These are phyloP conservation scores for Alternaria novae-zelandiae DNA, from an alignment of 2,329 filamentous ascomycete species.

Conservation along the genomic window DNA sequence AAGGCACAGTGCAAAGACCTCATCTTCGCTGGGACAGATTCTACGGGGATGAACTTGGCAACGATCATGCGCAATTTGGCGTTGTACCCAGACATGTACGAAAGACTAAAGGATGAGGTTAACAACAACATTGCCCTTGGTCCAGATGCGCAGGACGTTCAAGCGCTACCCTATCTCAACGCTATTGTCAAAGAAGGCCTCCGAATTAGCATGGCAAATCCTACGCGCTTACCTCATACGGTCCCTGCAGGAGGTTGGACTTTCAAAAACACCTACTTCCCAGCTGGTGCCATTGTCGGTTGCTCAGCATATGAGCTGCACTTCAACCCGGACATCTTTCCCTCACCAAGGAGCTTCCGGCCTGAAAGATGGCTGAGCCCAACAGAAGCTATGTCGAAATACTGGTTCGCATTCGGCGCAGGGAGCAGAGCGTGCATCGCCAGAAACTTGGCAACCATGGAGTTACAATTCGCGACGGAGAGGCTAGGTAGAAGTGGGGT, in stretches of 20 bases:
- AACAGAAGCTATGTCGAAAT: slow-evolving; percentile 40
- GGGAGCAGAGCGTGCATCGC: slow-evolving; percentile 43
- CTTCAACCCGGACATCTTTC: slow-evolving; percentile 28
- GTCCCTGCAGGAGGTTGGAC: slow-evolving; percentile 37
- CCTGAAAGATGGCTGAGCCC: slow-evolving; percentile 45
- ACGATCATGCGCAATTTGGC: slow-evolving; percentile 28
- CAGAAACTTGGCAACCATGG: slow-evolving; percentile 38
- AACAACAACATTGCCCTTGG: slow-evolving; percentile 17
- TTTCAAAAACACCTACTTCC: slow-evolving; percentile 34
- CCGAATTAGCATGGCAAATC: slow-evolving; percentile 52
- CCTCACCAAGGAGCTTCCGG: slow-evolving; percentile 20
- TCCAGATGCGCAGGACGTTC: slow-evolving; percentile 17
- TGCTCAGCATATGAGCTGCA: slow-evolving; percentile 39
- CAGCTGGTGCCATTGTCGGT: slow-evolving; percentile 32
- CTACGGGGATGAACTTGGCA: slow-evolving; percentile 37
- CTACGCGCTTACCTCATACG: slow-evolving; percentile 37
- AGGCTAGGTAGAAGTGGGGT: slow-evolving; percentile 53
- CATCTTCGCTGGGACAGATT: slow-evolving; percentile 41
- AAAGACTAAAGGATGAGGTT: slow-evolving; percentile 29
- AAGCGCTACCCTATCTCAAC: slow-evolving; percentile 52
- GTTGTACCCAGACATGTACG: slow-evolving; percentile 27
- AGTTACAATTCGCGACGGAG: slow-evolving; percentile 43
- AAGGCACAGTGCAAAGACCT: slow-evolving; percentile 62
- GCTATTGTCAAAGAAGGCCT: slow-evolving; percentile 56
- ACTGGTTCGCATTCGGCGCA: slow-evolving; percentile 41